Evolutionary conservation across 495 filamentous ascomycete genomes (phyloP).

Genomic region (Neurospora sp.): DNA sequence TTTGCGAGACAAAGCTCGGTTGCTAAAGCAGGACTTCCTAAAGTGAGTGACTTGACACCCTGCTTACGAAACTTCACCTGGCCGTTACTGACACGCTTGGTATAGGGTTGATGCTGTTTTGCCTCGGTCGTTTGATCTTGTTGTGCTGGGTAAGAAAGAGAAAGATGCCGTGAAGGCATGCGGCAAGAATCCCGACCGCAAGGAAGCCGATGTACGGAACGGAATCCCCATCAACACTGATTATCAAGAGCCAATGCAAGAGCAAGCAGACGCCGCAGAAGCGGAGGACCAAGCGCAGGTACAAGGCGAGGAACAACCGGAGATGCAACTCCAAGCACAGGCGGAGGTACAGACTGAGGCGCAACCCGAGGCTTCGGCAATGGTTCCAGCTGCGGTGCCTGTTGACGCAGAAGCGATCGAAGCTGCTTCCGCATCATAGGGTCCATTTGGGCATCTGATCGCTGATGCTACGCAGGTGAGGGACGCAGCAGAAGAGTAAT

Average conservation of each 20-base stretch:
- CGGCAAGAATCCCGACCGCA: constrained; percentile 35
- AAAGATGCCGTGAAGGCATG: constrained; percentile 25
- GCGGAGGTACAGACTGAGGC: neutral
- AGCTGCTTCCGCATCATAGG: neutral
- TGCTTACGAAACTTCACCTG: neutral
- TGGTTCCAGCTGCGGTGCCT: neutral
- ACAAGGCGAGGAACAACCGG: neutral
- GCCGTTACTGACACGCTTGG: neutral
- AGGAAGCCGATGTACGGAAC: constrained; percentile 28
- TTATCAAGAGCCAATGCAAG: neutral
- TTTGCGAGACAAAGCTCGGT: constrained; percentile 57
- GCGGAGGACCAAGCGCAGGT: neutral
- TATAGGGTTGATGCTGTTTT: constrained; percentile 23
- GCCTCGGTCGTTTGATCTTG: constrained; percentile 38
- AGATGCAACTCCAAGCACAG: neutral
- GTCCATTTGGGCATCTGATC: neutral
- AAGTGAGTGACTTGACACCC: constrained; percentile 32
- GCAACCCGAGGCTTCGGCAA: neutral
- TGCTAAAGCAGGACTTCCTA: constrained; percentile 50
- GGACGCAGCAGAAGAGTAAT: neutral
- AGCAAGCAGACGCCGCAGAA: neutral
- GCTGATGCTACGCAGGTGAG: constrained; percentile 1
- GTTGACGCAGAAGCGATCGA: neutral
- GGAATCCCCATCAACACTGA: constrained; percentile 24
- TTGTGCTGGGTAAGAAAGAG: constrained; percentile 42